A percentile compares a stretch with the other conserved stretches of the same genome.
Conservation (phyloP, 305 asterid genomes). For the Andrographis paniculata region DNA sequence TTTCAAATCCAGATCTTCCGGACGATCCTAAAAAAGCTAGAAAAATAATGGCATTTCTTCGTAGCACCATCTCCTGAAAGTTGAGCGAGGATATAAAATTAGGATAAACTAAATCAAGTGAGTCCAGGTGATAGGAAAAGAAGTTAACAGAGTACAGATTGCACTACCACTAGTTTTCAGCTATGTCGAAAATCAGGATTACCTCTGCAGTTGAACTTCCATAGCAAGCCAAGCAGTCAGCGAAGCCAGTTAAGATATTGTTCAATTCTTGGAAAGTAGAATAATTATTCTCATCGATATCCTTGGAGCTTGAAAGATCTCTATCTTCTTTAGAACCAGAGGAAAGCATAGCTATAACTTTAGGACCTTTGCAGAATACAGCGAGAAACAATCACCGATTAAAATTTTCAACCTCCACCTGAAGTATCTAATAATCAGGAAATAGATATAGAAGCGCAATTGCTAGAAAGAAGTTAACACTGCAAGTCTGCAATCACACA, state of each 20-base stretch:
- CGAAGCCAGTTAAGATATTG: conserved; percentile 56
- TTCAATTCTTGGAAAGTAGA: conserved; percentile 36
- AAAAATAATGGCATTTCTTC: conserved; percentile 55
- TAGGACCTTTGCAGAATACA: conserved; percentile 61
- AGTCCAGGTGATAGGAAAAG: conserved; percentile 4
- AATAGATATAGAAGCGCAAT: no score
- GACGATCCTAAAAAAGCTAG: conserved; percentile 87
- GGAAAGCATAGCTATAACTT: conserved; percentile 49
- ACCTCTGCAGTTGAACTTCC: conserved; percentile 62
- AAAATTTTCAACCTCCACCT: conserved; percentile 9
- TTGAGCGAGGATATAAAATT: conserved; percentile 6
- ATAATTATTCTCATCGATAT: conserved; percentile 21
- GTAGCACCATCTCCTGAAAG: conserved; percentile 88
- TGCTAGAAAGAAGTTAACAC: no score
- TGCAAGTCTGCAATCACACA: no score
- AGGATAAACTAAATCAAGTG: conserved; percentile 11
- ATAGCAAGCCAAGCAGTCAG: conserved; percentile 61
- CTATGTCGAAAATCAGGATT: conserved; percentile 7
- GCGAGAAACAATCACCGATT: conserved; percentile 17
- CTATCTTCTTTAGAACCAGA: conserved; percentile 43
- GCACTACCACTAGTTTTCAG: no score
- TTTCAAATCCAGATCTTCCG: conserved; percentile 58
- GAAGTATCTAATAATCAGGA: conserved; percentile 9
- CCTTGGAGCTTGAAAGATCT: conserved; percentile 26
- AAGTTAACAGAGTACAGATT: conserved; percentile 1